Conservation (phyloP, 2,329 filamentous ascomycete genomes). For the Cryphonectria nitschkei region DNA sequence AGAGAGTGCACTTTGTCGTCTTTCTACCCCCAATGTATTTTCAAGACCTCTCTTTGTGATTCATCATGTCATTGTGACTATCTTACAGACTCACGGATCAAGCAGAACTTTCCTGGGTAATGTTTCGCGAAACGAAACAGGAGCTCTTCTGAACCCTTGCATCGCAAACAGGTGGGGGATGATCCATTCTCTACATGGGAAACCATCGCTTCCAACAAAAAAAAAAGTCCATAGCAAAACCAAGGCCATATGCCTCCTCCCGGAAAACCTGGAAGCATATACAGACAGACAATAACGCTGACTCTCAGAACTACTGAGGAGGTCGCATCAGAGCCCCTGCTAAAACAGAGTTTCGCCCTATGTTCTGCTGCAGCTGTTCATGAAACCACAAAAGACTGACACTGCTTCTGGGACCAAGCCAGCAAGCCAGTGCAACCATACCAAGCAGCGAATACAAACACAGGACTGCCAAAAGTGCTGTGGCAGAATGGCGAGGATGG, state of each 20-base stretch:
- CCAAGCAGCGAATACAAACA: not conserved
- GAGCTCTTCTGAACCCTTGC: slow-evolving; percentile 5
- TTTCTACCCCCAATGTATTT: not conserved
- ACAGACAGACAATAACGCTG: not conserved
- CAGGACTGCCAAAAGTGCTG: not conserved
- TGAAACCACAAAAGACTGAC: not conserved
- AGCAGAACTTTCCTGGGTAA: not conserved
- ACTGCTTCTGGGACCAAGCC: not conserved
- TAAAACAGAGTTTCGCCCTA: not conserved
- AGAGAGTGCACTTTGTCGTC: not conserved
- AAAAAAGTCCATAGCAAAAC: not conserved
- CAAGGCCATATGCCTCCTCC: not conserved
- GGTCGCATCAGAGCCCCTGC: not conserved
- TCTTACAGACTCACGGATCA: not conserved
- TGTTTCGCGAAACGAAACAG: slow-evolving; percentile 20
- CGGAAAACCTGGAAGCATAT: no score
- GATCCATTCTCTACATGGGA: not conserved
- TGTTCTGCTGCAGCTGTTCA: not conserved
- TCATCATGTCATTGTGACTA: not conserved
- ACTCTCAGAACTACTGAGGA: slow-evolving; percentile 16
- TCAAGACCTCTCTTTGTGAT: not conserved
- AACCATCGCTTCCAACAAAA: not conserved
- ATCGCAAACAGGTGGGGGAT: not conserved
- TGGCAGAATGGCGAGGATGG: not conserved
- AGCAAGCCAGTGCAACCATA: not conserved